Conservation (phyloP, 163 green algal species). For the Trebouxia gelatinosa region DNA sequence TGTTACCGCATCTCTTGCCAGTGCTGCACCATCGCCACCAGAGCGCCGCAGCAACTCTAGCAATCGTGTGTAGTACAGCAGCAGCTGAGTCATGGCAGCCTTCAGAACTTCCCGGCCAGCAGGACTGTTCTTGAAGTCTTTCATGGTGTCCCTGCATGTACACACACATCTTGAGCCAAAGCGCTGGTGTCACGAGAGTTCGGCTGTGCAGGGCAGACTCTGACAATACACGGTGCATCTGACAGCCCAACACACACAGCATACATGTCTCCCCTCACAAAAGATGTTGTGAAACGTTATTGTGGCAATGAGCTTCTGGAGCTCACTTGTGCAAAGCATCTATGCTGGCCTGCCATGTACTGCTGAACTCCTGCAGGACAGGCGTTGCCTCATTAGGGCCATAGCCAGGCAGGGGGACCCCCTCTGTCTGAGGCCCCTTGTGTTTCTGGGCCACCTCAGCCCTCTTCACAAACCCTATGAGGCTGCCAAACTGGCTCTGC, state of each 20-base stretch:
- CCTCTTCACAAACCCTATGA: slow-evolving; percentile 79
- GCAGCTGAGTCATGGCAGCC: slow-evolving; percentile 86
- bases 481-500: slow-evolving; percentile 63
- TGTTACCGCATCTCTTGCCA: slow-evolving; percentile 74
- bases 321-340: slow-evolving; percentile 71
- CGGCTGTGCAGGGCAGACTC: not conserved
- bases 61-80: slow-evolving; percentile 94
- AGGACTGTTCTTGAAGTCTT: slow-evolving; percentile 72
- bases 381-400: slow-evolving; percentile 44
- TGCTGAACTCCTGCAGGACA: slow-evolving; percentile 55
- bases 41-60: slow-evolving; percentile 87
- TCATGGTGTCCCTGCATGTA: slow-evolving; percentile 61
- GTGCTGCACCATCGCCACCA: slow-evolving; percentile 59
- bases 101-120: slow-evolving; percentile 73
- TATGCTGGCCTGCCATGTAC: slow-evolving; percentile 71
- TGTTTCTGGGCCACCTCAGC: slow-evolving; percentile 37
- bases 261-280: no score
- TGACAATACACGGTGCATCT: no score
- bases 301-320: no score
- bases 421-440: slow-evolving; percentile 49
- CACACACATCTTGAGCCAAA: not conserved
- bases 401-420: slow-evolving; percentile 60
- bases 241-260: no score
- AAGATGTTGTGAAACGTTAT: no score
- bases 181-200: not conserved